Conservation (phyloP, 768 basidiomycete genomes). For the Russula compacta region DNA sequence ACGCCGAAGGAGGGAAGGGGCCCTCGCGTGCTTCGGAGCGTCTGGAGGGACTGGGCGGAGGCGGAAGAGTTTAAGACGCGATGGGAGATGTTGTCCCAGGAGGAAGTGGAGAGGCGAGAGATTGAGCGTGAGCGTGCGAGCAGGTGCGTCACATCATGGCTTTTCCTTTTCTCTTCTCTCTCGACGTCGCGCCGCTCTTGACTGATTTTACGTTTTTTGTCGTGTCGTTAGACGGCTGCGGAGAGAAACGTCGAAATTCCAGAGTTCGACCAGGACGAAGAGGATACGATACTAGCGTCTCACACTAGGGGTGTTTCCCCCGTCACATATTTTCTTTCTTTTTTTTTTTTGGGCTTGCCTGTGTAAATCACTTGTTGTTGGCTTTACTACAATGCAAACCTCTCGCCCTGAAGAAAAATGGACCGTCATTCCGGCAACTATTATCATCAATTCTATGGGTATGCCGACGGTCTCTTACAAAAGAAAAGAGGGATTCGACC, state of each 20-base stretch:
- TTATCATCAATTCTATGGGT: too few relatives aligned
- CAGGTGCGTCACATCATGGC: slow-evolving; percentile 35
- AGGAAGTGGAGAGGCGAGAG: slow-evolving; percentile 89
- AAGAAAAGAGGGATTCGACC: too few relatives aligned
- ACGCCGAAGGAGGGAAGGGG: slow-evolving; percentile 72
- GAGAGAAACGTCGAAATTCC: slow-evolving; percentile 59
- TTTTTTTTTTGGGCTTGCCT: neutral
- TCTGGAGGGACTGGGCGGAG: slow-evolving; percentile 95
- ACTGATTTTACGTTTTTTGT: neutral
- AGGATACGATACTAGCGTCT: slow-evolving; percentile 19
- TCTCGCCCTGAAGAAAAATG: too few relatives aligned
- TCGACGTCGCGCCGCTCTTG: neutral
- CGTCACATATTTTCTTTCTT: neutral
- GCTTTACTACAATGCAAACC: neutral
- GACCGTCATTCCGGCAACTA: too few relatives aligned
- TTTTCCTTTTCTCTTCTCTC: neutral
- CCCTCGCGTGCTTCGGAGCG: slow-evolving; percentile 71
- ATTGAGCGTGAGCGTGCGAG: slow-evolving; percentile 79
- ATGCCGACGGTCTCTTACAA: too few relatives aligned
- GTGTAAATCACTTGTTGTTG: neutral
- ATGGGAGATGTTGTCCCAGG: slow-evolving; percentile 77
- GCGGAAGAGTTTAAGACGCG: slow-evolving; percentile 83
- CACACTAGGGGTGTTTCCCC: neutral
- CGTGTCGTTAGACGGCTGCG: slow-evolving; percentile 46
- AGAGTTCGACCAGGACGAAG: slow-evolving; percentile 29